Percentiles rank a stretch among this genome's conserved stretches.
phyloP scores from a whole-genome alignment of 306 rosid species.

The Carpinus fangiana region DNA sequence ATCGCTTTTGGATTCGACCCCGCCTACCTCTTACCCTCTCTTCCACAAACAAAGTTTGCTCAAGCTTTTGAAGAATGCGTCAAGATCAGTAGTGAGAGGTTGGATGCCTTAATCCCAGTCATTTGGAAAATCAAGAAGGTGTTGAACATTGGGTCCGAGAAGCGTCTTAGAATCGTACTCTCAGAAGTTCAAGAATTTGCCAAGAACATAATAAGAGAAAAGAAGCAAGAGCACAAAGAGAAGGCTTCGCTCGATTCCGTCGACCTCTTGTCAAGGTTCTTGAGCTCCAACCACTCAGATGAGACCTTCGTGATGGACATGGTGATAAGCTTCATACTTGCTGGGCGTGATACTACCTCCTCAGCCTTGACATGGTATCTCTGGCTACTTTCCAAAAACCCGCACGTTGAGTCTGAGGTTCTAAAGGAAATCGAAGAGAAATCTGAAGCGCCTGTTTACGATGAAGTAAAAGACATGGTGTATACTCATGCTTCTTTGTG shows the following conservation, averaged over 20 bases:
- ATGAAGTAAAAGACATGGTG: constrained; percentile 57
- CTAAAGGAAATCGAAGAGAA: constrained; percentile 32
- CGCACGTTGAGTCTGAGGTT: constrained; percentile 40
- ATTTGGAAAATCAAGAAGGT: constrained; percentile 47
- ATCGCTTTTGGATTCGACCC: constrained; percentile 77
- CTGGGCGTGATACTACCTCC: constrained; percentile 70
- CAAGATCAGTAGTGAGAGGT: constrained; percentile 41
- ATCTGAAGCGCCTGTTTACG: constrained; percentile 22
- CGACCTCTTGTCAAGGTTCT: constrained; percentile 54
- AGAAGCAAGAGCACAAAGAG: constrained; percentile 41
- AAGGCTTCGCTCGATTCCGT: constrained; percentile 31
- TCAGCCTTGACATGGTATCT: constrained; percentile 66
- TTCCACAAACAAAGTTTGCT: constrained; percentile 46
- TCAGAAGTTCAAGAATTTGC: constrained; percentile 54
- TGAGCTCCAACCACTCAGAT: constrained; percentile 51
- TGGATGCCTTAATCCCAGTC: background rate
- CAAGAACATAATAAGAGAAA: constrained; percentile 30
- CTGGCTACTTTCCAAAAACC: constrained; percentile 55
- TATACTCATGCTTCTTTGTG: constrained; percentile 69
- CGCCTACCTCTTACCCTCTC: constrained; percentile 49
- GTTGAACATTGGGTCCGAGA: constrained; percentile 47
- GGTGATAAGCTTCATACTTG: constrained; percentile 60
- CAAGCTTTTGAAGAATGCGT: constrained; percentile 51
- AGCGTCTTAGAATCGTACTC: constrained; percentile 17
- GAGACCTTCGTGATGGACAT: constrained; percentile 51